Percentiles rank a stretch among this genome's conserved stretches.
These are phyloP conservation scores for Pichia heedii DNA, from an alignment of 805 yeast species.

Conservation along the genomic window DNA sequence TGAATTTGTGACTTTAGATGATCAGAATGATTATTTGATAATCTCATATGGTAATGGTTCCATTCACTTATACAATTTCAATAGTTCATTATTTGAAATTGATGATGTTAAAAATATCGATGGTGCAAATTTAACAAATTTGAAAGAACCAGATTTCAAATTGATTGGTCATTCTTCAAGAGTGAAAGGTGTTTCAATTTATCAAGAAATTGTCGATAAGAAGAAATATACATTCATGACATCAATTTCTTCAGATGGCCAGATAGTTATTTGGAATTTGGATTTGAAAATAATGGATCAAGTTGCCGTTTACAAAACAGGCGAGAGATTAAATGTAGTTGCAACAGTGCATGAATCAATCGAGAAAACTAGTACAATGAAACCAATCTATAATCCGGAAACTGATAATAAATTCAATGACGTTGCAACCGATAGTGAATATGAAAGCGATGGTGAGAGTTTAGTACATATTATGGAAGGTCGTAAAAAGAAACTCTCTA, in stretches of 20 bases:
- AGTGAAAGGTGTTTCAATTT: constrained; percentile 66
- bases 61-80: constrained; percentile 46
- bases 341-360: constrained; percentile 66
- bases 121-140: constrained; percentile 18
- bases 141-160: constrained; percentile 40
- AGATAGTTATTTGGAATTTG: constrained; percentile 84
- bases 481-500: constrained; percentile 30
- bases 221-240: constrained; percentile 40
- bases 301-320: constrained; percentile 82
- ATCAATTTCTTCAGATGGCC: constrained; percentile 89
- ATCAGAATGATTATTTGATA: constrained; percentile 43
- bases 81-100: constrained; percentile 18
- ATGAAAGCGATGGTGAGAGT: constrained; percentile 68
- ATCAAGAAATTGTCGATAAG: constrained; percentile 28
- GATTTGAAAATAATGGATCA: constrained; percentile 46
- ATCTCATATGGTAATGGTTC: constrained; percentile 67
- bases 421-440: constrained; percentile 53
- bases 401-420: constrained; percentile 28
- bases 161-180: constrained; percentile 79
- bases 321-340: constrained; percentile 86
- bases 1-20: constrained; percentile 39
- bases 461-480: constrained; percentile 49
- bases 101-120: constrained; percentile 20
- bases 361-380: constrained; percentile 66
- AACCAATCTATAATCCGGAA: constrained; percentile 32